Evolutionary conservation across 495 filamentous ascomycete species (phyloP).

Genomic region (Umbilicaria muhlenbergii): DNA sequence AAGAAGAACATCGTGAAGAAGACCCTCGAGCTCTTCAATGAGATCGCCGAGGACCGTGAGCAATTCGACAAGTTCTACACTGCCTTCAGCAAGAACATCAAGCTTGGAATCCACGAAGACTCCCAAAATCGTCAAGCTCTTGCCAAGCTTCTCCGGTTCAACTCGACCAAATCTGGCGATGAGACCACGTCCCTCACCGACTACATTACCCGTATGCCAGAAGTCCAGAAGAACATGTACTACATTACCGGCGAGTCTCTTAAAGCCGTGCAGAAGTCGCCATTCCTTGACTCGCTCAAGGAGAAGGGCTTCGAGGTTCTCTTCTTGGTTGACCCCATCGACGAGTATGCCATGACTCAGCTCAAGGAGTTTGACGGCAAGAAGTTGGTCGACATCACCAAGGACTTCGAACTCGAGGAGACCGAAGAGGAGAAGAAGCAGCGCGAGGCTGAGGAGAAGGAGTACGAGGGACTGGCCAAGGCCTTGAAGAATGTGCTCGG

Average conservation of each 20-base stretch:
- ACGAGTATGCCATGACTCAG: conserved; percentile 99
- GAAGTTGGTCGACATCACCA: conserved; percentile 99
- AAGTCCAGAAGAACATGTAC: conserved; percentile 99
- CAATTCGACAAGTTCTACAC: conserved; percentile 99
- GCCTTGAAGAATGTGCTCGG: conserved; percentile 96
- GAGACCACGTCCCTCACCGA: conserved; percentile 86
- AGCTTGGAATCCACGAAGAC: conserved; percentile 99
- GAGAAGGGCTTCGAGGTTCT: conserved; percentile 99
- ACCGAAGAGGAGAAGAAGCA: conserved; percentile 97
- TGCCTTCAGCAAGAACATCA: conserved; percentile 99
- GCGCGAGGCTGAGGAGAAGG: conserved; percentile 95
- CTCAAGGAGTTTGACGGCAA: conserved; percentile 99
- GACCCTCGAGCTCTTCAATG: conserved; percentile 94
- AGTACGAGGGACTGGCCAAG: conserved; percentile 87
- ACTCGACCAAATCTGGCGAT: conserved; percentile 96
- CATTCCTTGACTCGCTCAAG: conserved; percentile 98
- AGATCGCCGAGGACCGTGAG: conserved; percentile 98
- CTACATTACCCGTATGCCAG: conserved; percentile 97
- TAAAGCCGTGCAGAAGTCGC: conserved; percentile 95
- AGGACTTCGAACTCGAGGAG: conserved; percentile 99
- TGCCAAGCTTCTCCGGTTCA: conserved; percentile 96
- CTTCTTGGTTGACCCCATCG: conserved; percentile 98
- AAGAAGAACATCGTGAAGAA: conserved; percentile 99
- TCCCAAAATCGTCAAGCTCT: conserved; percentile 87
- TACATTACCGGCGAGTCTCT: conserved; percentile 99